A percentile compares a stretch with the other conserved stretches of the same genome.
phyloP scores from a whole-genome alignment of 192 early-diverging fungal species.

The Backusella sp. region DNA sequence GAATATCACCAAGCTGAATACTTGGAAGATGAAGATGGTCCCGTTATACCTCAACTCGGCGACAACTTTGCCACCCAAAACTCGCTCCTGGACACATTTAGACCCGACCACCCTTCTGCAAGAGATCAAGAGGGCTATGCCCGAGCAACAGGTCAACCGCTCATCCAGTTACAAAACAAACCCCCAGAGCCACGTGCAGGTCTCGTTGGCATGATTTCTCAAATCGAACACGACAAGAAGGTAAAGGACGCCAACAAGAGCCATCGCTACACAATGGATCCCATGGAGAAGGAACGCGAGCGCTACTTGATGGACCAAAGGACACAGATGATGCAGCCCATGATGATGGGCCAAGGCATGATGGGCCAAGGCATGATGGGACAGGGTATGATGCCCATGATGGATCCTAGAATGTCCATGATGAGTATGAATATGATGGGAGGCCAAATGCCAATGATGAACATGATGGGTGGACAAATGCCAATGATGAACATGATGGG shows the following conservation, averaged over 20 bases:
- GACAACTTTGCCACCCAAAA: conserved; percentile 36
- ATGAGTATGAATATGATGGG: conserved; percentile 22
- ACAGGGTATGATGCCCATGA: conserved; percentile 22
- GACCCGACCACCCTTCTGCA: conserved; percentile 33
- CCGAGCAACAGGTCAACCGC: conserved; percentile 31
- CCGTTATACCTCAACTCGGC: conserved; percentile 32
- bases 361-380: conserved; percentile 12
- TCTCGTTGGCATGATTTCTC: conserved; percentile 40
- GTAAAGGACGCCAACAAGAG: conserved; percentile 21
- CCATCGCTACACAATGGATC: conserved; percentile 19
- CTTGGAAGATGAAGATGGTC: conserved; percentile 25
- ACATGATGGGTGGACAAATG: conserved; percentile 9
- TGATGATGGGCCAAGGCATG: conserved; percentile 14
- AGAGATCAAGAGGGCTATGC: conserved; percentile 39
- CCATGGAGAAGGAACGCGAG: conserved; percentile 35
- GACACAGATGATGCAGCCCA: conserved; percentile 8
- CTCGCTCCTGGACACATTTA: conserved; percentile 33
- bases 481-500: conserved; percentile 25
- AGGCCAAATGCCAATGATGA: conserved; percentile 16
- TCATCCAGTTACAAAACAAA: conserved; percentile 35
- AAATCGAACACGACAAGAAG: conserved; percentile 36
- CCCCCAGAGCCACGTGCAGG: conserved; percentile 39
- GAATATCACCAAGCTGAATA: neutral
- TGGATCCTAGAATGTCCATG: conserved; percentile 16
- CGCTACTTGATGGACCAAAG: conserved; percentile 36